Evolutionary conservation across 1,139 yeast genomes (phyloP).

Genomic region (Pichia cactophila): DNA sequence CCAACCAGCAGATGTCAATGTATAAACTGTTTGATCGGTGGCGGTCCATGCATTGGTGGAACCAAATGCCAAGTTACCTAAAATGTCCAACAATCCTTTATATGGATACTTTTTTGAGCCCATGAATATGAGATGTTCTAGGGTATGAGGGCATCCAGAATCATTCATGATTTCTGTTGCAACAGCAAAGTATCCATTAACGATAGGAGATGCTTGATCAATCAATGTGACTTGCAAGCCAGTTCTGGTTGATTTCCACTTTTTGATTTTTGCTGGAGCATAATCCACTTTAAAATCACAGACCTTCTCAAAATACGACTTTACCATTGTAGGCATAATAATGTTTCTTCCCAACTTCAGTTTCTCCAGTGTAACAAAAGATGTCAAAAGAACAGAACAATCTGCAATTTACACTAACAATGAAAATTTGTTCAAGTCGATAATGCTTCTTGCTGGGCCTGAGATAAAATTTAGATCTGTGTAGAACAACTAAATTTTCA

Average conservation of each 20-base stretch:
- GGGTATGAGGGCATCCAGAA: constrained; percentile 91
- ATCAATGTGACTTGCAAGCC: constrained; percentile 76
- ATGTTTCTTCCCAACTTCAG: not conserved
- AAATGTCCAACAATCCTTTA: constrained; percentile 80
- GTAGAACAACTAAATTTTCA: no score
- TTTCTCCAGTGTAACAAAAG: not conserved
- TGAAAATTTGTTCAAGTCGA: no score
- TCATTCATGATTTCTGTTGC: constrained; percentile 86
- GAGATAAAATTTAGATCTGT: no score
- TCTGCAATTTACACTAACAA: no score
- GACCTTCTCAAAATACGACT: constrained; percentile 35
- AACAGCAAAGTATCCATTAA: constrained; percentile 88
- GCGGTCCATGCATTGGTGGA: constrained; percentile 97
- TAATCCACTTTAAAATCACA: constrained; percentile 51
- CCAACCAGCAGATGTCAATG: constrained; percentile 93
- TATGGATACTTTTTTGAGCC: constrained; percentile 87
- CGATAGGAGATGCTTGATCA: constrained; percentile 80
- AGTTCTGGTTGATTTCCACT: constrained; percentile 70
- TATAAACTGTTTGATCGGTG: constrained; percentile 92
- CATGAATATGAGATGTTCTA: constrained; percentile 92
- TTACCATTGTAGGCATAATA: constrained; percentile 9
- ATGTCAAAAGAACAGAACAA: not conserved
- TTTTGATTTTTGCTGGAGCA: constrained; percentile 56
- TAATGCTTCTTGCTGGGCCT: no score
- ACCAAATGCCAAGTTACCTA: constrained; percentile 81